Base-by-base conservation (phyloP, 176 grass and related monocot genomes). In the Triticum dicoccoides region DNA sequence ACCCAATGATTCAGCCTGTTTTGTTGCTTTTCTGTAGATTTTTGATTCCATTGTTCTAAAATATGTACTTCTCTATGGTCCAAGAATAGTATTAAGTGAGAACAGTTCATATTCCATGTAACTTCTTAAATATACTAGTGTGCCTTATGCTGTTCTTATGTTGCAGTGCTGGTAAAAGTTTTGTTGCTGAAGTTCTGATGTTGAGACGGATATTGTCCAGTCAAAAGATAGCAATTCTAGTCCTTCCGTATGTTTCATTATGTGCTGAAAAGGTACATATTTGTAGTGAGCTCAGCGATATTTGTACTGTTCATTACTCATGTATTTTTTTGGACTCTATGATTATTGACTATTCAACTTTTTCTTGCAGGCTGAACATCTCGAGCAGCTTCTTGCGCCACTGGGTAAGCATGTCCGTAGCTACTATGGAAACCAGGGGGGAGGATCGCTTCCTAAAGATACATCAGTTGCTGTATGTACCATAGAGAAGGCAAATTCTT, bases 111-210 rank as follows among this genome's bases (percentile, higher is more conserved):
- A 4, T 79, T 83, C 18, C 68, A 68, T 74, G 47, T 83, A 65
- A 33, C 51, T 42, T 33, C 23, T 85, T 76, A 81, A 82, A 62
- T 17, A 18, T 21, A 61, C 65, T 15, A 0, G 0, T 61, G 34
- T 20, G 30, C 58, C 45, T 86, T 21, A 30, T 37, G 23, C 47
- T 37, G 37, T 84, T 69, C 61, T 64, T 61, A 72, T 54, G n/a
- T 85, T 85, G 66, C 90, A 98, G 96, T 71, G 88, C 96, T 91
- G 96, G 96, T 85, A 98, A 98, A 88, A 98, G 93, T 90, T 98
- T 98, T 89, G 93, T 98, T 62, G 96, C 96, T 76, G 92, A 98
- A 84, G 91, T 98, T 87, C 82, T 98, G 86, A 98, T 98, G 96
- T 84, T 98, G 91, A 94, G 93, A 74, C 81, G 86, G 73, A 93